These are phyloP conservation scores for Pyricularia sp. DNA, from an alignment of 2,329 filamentous ascomycete species.

Conservation along the genomic window DNA sequence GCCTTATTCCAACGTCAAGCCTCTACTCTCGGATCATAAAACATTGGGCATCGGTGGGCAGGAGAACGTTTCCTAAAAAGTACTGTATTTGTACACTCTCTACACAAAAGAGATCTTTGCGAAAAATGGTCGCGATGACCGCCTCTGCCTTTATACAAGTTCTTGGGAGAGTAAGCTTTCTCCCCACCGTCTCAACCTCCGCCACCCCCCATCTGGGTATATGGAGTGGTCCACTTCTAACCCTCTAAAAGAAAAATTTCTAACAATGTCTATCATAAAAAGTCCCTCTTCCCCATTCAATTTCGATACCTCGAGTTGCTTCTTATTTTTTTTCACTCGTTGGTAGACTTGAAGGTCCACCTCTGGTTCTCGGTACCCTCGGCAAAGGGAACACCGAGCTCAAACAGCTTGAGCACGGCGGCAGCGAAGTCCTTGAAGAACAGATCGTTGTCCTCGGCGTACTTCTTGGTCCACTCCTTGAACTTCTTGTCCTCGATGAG, in stretches of 20 bases:
- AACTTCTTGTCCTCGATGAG: constrained; percentile 82
- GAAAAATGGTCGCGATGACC: not conserved
- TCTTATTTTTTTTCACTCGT: constrained; percentile 16
- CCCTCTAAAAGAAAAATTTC: not conserved
- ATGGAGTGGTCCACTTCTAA: not conserved
- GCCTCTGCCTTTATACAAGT: not conserved
- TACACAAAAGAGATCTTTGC: not conserved
- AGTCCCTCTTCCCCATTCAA: not conserved
- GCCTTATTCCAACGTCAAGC: not conserved
- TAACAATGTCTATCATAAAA: not conserved
- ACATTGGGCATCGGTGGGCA: too few species aligned
- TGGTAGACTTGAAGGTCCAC: constrained; percentile 51
- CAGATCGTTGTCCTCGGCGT: constrained; percentile 76
- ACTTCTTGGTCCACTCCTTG: constrained; percentile 66
- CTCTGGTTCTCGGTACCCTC: constrained; percentile 41
- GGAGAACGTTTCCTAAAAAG: not conserved
- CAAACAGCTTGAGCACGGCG: constrained; percentile 71
- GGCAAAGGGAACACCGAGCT: constrained; percentile 84
- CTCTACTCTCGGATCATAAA: not conserved
- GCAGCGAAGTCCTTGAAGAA: constrained; percentile 92
- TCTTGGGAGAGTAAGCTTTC: not conserved
- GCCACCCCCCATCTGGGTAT: not conserved
- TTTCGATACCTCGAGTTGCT: not conserved
- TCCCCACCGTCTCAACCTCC: not conserved
- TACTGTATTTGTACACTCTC: not conserved